Evolutionary conservation across 495 filamentous ascomycete genomes (phyloP), one percentile per base, ranked within the genome.

Genomic region (Trichocladium uniseriatum): DNA sequence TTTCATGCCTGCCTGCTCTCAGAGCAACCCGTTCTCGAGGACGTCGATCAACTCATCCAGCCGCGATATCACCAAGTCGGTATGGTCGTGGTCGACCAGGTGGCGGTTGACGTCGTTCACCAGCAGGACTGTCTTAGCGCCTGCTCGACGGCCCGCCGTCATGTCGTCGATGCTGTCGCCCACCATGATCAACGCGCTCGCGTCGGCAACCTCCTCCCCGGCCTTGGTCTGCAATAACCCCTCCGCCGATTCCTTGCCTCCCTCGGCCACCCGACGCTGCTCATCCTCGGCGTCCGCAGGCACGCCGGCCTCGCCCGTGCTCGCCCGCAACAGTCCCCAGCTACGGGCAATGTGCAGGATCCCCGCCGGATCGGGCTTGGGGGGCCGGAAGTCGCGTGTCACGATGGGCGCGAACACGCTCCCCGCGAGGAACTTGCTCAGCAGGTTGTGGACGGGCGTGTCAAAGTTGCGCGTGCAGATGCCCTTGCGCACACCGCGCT

Each of bases 381-480:
- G 87, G 44, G 75, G 89, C 38, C 67, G 72, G 73, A 86, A 91
- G 35, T 89, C 88, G 6, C 91, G 73, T 0, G 91, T 97, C 10
- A 97, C 77, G 52, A 97, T 86, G 3, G 91, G 91, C 0, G 74
- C 56, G 63, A 97, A 95, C 18, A 76, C 65, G 52, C 79, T 72
- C 3, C 69, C 73, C 0, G 74, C 69, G 7, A 95, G 73, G 62
- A 88, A 88, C 21, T 83, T 92, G 19, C 69, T 59, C 1, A 95
- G 73, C 14, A 97, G 77, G 63, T 94, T 69, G 27, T 62, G 45
- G 19, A 78, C 73, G 29, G 73, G 75, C 16, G 71, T 80, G 75
- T 94, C 89, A 57, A 95, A 96, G 71, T 98, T 98, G 58, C 92
- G 75, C 6, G 92, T 98, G 69, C 90, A 95, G 51, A 98, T 86